Conservation (phyloP, 1,139 yeast genomes). For the Lodderomyces metapsilosis region DNA sequence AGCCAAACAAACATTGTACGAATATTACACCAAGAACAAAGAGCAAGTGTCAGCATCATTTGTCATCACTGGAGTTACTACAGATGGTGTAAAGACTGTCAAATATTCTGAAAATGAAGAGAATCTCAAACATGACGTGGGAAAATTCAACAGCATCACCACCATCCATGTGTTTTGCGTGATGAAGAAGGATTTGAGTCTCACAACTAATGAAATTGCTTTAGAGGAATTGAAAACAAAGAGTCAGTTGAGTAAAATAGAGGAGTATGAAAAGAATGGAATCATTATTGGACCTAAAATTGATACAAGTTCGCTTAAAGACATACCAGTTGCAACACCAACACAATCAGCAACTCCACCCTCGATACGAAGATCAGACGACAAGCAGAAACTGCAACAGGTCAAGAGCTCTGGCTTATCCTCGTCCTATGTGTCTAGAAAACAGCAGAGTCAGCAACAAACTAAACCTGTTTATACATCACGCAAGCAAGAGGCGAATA, state of each 20-base stretch:
- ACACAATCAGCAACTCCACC: conserved; percentile 2
- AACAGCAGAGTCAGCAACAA: conserved; percentile 14
- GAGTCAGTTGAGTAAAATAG: conserved; percentile 19
- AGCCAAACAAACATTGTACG: conserved; percentile 31
- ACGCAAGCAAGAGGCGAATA: conserved; percentile 19
- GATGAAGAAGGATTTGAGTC: conserved; percentile 17
- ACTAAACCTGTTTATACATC: conserved; percentile 20
- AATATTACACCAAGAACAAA: conserved; percentile 32
- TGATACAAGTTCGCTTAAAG: conserved; percentile 7
- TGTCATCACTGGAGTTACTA: conserved; percentile 28
- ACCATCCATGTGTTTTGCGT: conserved; percentile 36
- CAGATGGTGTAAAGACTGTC: conserved; percentile 14
- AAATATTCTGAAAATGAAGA: conserved; percentile 22
- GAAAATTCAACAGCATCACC: conserved; percentile 20
- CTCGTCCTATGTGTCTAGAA: conserved; percentile 31
- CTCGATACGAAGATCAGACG: conserved; percentile 1
- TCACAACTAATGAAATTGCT: conserved; percentile 26
- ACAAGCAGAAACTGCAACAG: conserved; percentile 7
- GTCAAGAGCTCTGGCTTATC: conserved; percentile 20
- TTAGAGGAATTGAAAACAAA: conserved; percentile 27
- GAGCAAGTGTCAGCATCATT: conserved; percentile 33
- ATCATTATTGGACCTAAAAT: conserved; percentile 36
- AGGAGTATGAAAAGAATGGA: conserved; percentile 28
- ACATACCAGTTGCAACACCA: conserved; percentile 8
- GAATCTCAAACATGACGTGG: conserved; percentile 17